These are phyloP conservation scores for Bipolaris sorokiniana DNA, from an alignment of 2,329 filamentous ascomycete genomes.

Conservation along the genomic window DNA sequence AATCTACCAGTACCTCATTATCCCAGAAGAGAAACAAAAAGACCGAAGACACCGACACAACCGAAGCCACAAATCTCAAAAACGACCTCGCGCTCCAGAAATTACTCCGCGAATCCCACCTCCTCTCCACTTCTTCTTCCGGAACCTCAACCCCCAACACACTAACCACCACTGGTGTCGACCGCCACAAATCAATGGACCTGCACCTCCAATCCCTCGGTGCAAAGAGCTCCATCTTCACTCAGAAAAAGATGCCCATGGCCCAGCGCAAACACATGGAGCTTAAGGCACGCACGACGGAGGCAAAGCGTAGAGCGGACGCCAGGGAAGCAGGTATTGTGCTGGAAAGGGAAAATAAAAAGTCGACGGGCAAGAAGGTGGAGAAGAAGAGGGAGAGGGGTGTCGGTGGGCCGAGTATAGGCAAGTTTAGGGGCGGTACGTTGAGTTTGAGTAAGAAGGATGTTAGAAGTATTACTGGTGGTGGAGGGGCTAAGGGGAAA, in stretches of 20 bases:
- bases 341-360: constrained; percentile 66
- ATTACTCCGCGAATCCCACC: constrained; percentile 88
- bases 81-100: constrained; percentile 93
- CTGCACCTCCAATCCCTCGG: constrained; percentile 82
- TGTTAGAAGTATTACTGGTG: constrained; percentile 65
- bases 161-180: constrained; percentile 64
- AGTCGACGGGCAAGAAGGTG: constrained; percentile 51
- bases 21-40: constrained; percentile 19
- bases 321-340: constrained; percentile 91
- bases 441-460: constrained; percentile 80
- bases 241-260: constrained; percentile 89
- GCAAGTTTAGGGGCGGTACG: constrained; percentile 79
- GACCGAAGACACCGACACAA: constrained; percentile 54
- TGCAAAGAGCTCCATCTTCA: constrained; percentile 74
- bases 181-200: constrained; percentile 81
- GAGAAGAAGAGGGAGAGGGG: constrained; percentile 60
- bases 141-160: constrained; percentile 44
- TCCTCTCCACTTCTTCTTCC: constrained; percentile 68
- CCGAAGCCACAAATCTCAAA: constrained; percentile 73
- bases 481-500: constrained; percentile 53
- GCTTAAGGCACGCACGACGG: constrained; percentile 67
- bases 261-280: constrained; percentile 83
- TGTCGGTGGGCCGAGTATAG: constrained; percentile 79
- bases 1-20: constrained; percentile 18
- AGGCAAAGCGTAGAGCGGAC: constrained; percentile 74